phyloP scores from a whole-genome alignment of 208 protist species.

The Acanthamoeba culbertsoni region DNA sequence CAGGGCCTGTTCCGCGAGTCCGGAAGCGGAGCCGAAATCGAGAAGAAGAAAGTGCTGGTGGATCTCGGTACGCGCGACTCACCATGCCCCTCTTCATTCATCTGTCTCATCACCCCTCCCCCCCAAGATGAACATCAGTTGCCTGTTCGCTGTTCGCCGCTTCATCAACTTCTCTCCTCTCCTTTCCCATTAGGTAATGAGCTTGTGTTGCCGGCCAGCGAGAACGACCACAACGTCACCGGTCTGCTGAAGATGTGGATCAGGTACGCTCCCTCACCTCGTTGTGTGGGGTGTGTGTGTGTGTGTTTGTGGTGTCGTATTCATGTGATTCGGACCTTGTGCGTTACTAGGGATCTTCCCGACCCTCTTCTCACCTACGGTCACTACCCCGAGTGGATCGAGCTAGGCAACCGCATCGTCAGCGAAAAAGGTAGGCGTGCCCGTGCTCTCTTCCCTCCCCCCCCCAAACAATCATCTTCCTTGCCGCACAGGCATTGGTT shows the following conservation, averaged over 20 bases:
- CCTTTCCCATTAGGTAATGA: slow-evolving; percentile 14
- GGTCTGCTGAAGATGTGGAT: slow-evolving; percentile 56
- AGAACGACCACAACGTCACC: slow-evolving; percentile 55
- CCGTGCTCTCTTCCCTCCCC: background rate
- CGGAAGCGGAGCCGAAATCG: slow-evolving; percentile 23
- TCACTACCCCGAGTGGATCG: slow-evolving; percentile 20
- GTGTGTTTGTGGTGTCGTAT: too few relatives aligned
- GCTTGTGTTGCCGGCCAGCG: background rate
- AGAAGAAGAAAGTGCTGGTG: slow-evolving; percentile 33
- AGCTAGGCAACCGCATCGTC: background rate
- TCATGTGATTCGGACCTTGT: background rate
- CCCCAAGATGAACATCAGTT: too few relatives aligned
- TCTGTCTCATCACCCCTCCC: too few relatives aligned
- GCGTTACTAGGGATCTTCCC: background rate
- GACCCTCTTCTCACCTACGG: slow-evolving; percentile 50
- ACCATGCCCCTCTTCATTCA: background rate
- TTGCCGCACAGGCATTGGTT: too few relatives aligned
- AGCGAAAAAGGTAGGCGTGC: background rate
- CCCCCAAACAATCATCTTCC: background rate
- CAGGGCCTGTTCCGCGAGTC: slow-evolving; percentile 57
- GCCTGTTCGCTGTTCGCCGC: too few relatives aligned
- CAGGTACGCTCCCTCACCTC: too few relatives aligned
- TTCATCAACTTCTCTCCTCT: too few relatives aligned
- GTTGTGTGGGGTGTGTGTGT: too few relatives aligned
- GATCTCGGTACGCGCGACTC: background rate